Conservation (phyloP, 164 flowering plant genomes). For the Tetrastigma voinierianum region DNA sequence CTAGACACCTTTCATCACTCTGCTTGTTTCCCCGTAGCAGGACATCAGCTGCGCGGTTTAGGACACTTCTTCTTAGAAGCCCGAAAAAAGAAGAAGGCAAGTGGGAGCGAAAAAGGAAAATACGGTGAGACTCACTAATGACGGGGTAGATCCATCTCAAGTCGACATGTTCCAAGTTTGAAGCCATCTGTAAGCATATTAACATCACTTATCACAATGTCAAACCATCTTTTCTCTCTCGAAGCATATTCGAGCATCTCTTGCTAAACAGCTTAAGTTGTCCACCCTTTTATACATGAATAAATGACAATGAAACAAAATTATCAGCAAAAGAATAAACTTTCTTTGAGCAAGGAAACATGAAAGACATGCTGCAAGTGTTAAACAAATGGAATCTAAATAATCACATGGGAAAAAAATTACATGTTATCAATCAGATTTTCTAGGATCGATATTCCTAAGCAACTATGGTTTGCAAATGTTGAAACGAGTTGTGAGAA, state of each 20-base stretch:
- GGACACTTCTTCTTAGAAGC: background rate
- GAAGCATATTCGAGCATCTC: slow-evolving; percentile 14
- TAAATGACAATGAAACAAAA: background rate
- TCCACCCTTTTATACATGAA: slow-evolving; percentile 6
- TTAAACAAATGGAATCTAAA: too few relatives aligned
- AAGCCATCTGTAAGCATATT: slow-evolving; percentile 24
- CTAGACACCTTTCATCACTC: slow-evolving; percentile 26
- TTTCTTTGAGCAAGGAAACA: too few relatives aligned
- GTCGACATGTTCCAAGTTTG: slow-evolving; percentile 19
- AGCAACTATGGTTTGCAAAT: too few relatives aligned
- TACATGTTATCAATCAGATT: too few relatives aligned
- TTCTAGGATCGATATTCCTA: too few relatives aligned
- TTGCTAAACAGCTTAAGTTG: slow-evolving; percentile 10
- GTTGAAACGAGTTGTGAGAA: too few relatives aligned
- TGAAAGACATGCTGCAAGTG: too few relatives aligned
- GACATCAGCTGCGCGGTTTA: slow-evolving; percentile 27
- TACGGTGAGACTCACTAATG: too few relatives aligned
- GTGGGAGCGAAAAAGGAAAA: too few relatives aligned
- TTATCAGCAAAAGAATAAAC: too few relatives aligned
- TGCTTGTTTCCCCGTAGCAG: slow-evolving; percentile 15
- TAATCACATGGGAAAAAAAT: too few relatives aligned
- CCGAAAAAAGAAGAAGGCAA: background rate
- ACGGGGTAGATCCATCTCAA: slow-evolving; percentile 31
- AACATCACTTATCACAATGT: slow-evolving; percentile 24
- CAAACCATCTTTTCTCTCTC: slow-evolving; percentile 17